These are phyloP conservation scores for Henckelia pumila DNA, from an alignment of 257 asterid species.

Conservation along the genomic window DNA sequence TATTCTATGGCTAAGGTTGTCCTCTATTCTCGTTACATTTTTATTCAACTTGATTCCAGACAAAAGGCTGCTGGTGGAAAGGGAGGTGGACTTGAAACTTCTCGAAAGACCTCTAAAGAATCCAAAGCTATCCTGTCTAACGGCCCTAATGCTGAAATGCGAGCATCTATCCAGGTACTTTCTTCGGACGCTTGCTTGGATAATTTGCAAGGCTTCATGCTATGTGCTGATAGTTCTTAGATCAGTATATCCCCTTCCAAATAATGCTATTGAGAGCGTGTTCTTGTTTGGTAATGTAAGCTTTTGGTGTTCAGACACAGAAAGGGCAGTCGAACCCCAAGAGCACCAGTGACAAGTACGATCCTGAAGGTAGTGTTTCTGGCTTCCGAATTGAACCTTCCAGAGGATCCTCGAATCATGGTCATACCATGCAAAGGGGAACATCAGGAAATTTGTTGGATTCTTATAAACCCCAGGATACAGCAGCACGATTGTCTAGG, in stretches of 20 bases:
- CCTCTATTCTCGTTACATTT: constrained; percentile 22
- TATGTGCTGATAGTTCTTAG: neutral
- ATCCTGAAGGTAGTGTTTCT: constrained; percentile 47
- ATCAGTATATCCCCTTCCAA: constrained; percentile 2
- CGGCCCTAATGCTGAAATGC: constrained; percentile 68
- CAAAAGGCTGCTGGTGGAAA: constrained; percentile 52
- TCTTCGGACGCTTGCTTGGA: neutral
- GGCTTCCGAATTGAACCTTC: constrained; percentile 49
- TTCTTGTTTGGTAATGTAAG: neutral
- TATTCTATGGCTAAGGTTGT: constrained; percentile 4
- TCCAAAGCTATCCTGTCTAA: constrained; percentile 63
- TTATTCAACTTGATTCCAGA: constrained; percentile 37
- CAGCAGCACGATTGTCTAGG: constrained; percentile 56
- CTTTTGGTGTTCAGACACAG: constrained; percentile 43
- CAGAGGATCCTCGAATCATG: constrained; percentile 33
- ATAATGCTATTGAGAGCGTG: constrained; percentile 7
- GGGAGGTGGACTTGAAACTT: constrained; percentile 45
- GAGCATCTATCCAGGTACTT: constrained; percentile 56
- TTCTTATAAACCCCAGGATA: constrained; percentile 46
- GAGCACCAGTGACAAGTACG: constrained; percentile 54
- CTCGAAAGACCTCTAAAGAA: constrained; percentile 42
- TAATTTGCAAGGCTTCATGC: neutral
- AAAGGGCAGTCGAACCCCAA: constrained; percentile 48
- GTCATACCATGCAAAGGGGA: constrained; percentile 35
- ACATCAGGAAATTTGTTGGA: constrained; percentile 37